A percentile compares a stretch with the other conserved stretches of the same genome.
Evolutionary conservation across 2,329 filamentous ascomycete genomes (phyloP).

Genomic region (Sarocladium kiliense): DNA sequence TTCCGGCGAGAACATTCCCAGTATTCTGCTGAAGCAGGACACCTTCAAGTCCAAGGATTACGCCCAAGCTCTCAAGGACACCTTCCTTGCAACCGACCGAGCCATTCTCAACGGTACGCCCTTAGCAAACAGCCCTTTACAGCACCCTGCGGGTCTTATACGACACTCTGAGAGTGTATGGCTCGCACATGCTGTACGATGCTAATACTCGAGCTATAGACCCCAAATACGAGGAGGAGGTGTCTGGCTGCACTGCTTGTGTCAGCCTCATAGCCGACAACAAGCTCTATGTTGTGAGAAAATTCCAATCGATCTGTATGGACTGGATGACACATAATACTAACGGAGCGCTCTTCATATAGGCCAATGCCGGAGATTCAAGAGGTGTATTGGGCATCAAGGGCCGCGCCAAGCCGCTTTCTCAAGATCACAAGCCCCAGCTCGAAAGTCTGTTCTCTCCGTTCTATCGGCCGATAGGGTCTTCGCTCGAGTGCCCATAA

Average conservation of each 20-base stretch:
- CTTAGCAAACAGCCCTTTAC: too few relatives aligned
- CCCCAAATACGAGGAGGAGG: conserved; percentile 94
- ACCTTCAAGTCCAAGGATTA: conserved; percentile 88
- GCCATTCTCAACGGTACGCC: conserved; percentile 89
- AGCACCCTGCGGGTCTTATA: too few relatives aligned
- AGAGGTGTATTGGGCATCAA: conserved; percentile 93
- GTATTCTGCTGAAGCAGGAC: conserved; percentile 92
- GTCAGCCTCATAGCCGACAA: conserved; percentile 83
- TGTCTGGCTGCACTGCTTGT: conserved; percentile 94
- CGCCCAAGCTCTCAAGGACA: conserved; percentile 94
- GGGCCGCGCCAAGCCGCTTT: conserved; percentile 92
- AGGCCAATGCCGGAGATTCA: conserved; percentile 98
- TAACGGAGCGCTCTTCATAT: conserved; percentile 9
- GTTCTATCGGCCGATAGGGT: neutral
- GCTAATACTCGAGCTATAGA: conserved; percentile 48
- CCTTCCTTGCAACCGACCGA: conserved; percentile 91
- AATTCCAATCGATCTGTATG: conserved; percentile 23
- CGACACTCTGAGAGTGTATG: too few relatives aligned
- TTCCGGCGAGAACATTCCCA: conserved; percentile 85
- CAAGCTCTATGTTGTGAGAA: conserved; percentile 87
- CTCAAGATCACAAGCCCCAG: conserved; percentile 98
- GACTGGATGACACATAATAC: neutral
- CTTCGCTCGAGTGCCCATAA: conserved; percentile 1
- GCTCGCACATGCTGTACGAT: too few relatives aligned
- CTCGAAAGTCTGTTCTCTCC: conserved; percentile 71